phyloP scores from a whole-genome alignment of 1,284 basidiomycete species.

The Heterobasidion occidentale region DNA sequence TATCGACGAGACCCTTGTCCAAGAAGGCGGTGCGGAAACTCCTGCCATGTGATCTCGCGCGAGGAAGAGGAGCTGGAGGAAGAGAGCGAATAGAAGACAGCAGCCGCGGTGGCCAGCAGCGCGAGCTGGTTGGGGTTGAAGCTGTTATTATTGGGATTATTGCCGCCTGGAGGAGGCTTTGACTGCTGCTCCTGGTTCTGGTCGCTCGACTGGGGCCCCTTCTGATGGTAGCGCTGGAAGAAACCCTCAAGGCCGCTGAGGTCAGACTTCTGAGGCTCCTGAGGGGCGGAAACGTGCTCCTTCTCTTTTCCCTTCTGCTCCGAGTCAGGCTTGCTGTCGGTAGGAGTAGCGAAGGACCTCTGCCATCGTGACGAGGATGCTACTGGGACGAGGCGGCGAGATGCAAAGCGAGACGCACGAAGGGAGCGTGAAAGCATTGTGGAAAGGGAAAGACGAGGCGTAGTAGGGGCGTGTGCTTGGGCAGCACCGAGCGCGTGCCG shows the following conservation, averaged over 20 bases:
- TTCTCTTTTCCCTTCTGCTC: conserved; percentile 17
- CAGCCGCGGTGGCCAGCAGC: conserved; percentile 48
- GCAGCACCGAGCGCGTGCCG: neutral
- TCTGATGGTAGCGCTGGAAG: conserved; percentile 67
- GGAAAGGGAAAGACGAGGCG: conserved; percentile 6
- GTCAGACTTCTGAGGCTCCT: conserved; percentile 22
- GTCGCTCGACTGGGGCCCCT: conserved; percentile 28
- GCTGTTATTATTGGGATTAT: conserved; percentile 37
- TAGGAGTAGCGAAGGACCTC: conserved; percentile 35
- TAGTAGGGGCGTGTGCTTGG: neutral
- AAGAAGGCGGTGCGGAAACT: conserved; percentile 96
- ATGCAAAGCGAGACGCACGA: conserved; percentile 28
- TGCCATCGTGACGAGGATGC: conserved; percentile 19
- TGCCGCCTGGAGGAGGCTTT: conserved; percentile 31
- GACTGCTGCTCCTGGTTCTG: conserved; percentile 14
- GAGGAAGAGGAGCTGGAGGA: conserved; percentile 51
- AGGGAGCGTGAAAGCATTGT: conserved; percentile 35
- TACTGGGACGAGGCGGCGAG: conserved; percentile 24
- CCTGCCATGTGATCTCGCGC: conserved; percentile 97
- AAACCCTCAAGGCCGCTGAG: conserved; percentile 68
- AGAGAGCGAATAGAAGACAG: conserved; percentile 65
- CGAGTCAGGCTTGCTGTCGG: conserved; percentile 22
- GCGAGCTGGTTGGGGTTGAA: conserved; percentile 55
- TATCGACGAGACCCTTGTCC: conserved; percentile 94
- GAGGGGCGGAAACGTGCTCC: conserved; percentile 18